These are phyloP conservation scores for Citrus reticulata DNA, from an alignment of 345 rosid species.

Conservation along the genomic window DNA sequence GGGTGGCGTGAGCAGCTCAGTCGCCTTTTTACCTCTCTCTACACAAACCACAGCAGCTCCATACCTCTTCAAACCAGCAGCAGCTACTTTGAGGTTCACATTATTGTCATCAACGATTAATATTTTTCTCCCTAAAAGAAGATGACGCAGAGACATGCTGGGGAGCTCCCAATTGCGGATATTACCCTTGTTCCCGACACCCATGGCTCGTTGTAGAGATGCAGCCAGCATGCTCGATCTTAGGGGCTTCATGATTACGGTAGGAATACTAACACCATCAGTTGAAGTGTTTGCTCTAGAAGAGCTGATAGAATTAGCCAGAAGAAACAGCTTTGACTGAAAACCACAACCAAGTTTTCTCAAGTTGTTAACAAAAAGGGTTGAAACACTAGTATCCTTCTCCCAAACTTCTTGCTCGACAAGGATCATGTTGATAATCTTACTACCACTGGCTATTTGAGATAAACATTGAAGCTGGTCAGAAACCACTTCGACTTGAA, in stretches of 20 bases:
- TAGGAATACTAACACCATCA: constrained; percentile 30
- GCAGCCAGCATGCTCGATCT: constrained; percentile 86
- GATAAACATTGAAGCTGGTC: constrained; percentile 46
- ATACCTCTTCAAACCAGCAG: constrained; percentile 80
- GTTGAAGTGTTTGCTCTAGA: constrained; percentile 21
- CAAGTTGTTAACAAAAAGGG: constrained; percentile 38
- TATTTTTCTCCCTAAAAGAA: constrained; percentile 76
- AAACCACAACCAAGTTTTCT: constrained; percentile 23
- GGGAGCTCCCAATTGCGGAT: constrained; percentile 61
- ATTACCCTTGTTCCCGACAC: constrained; percentile 53
- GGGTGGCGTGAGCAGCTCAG: constrained; percentile 59
- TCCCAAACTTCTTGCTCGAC: constrained; percentile 90
- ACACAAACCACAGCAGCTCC: constrained; percentile 90
- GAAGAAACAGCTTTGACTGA: constrained; percentile 54
- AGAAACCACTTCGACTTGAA: constrained; percentile 57
- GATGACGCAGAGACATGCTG: constrained; percentile 46
- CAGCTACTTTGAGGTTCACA: constrained; percentile 90
- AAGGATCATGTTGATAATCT: constrained; percentile 49
- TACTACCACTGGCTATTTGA: constrained; percentile 27
- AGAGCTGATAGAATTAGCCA: constrained; percentile 52
- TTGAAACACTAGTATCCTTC: constrained; percentile 38
- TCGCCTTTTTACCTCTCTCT: constrained; percentile 64
- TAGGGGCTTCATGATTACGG: constrained; percentile 72
- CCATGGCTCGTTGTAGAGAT: constrained; percentile 71
- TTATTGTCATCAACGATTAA: constrained; percentile 81